Evolutionary conservation across 345 rosid genomes (phyloP).

Genomic region (Capsella bursapastoris): DNA sequence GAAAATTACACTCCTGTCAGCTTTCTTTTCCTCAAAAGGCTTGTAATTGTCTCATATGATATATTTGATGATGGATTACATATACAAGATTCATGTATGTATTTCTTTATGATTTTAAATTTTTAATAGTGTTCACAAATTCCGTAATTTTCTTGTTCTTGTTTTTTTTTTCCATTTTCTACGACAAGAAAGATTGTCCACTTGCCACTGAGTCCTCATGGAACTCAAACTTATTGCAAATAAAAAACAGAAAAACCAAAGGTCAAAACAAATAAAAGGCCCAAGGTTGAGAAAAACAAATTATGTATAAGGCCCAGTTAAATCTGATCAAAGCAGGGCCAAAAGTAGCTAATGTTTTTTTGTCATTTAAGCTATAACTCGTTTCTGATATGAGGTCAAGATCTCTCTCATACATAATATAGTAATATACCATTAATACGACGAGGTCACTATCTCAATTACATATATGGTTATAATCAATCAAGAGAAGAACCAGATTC

Average conservation of each 20-base stretch:
- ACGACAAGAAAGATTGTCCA: not conserved
- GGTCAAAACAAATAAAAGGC: not conserved
- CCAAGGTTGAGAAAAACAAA: conserved; percentile 2
- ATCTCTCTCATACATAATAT: not conserved
- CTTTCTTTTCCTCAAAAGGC: not conserved
- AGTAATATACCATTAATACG: no score
- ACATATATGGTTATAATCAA: no score
- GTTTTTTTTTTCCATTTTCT: not conserved
- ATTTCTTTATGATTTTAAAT: not conserved
- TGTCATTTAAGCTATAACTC: not conserved
- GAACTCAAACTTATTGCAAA: not conserved
- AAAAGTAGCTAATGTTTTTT: not conserved
- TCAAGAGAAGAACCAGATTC: no score
- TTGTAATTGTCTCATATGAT: not conserved
- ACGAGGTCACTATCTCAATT: no score
- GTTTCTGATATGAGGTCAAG: not conserved
- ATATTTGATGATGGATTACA: not conserved
- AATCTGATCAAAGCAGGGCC: not conserved
- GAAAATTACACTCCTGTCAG: not conserved
- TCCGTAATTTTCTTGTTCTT: not conserved
- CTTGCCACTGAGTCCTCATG: not conserved
- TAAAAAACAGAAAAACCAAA: not conserved
- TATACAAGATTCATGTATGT: not conserved
- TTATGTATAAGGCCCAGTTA: not conserved
- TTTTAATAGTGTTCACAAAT: not conserved